Base-by-base conservation (phyloP, 257 asterid species). In the Fraxinus quadrangulata region DNA sequence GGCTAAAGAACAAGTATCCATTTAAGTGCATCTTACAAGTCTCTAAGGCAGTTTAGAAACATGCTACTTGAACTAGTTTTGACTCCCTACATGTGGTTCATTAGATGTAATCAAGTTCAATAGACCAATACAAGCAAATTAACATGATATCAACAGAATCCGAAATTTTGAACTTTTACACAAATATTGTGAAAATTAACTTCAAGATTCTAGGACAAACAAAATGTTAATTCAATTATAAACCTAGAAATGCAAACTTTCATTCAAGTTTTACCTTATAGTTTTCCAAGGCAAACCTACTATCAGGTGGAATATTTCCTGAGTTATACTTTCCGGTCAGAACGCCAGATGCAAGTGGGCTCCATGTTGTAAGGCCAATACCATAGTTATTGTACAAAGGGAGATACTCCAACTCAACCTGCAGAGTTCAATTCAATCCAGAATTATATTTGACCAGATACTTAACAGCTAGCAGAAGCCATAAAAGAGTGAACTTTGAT, bases 281-380 rank as follows among this genome's bases (percentile, higher is more conserved):
- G 82, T 93, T 96, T 56, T 96, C 99, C 92, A 96, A 82, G 65
- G 97, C 92, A 78, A 96, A 96, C 71, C 99, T 89, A 77, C 95
- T 90, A 75, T 92, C 98, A 4, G 97, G 74, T 71, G 98, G 99
- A 83, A 92, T 84, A 59, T 83, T 77, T 65, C 91, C 95, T 4
- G 86, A 61, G 70, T 81, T 85, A 78, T 96, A 96, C 81, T 96
- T 96, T 71, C 99, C 99, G 1, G 97, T 88, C 70, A 96, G 89
- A 80, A 93, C 97, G 37, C 99, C 99, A 68, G 99, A 96, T 1
- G 98, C 99, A 49, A 96, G 97, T 1, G 99, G 99, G 71, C 99
- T 96, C 99, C 99, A 96, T 37, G 99, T 96, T 36, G 99, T 92
- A 78, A 96, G 98, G 75, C 97, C 99, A 39, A 89, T 80, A 24